Evolutionary conservation across 768 basidiomycete species (phyloP).

Genomic region (Termitomyces sp.): DNA sequence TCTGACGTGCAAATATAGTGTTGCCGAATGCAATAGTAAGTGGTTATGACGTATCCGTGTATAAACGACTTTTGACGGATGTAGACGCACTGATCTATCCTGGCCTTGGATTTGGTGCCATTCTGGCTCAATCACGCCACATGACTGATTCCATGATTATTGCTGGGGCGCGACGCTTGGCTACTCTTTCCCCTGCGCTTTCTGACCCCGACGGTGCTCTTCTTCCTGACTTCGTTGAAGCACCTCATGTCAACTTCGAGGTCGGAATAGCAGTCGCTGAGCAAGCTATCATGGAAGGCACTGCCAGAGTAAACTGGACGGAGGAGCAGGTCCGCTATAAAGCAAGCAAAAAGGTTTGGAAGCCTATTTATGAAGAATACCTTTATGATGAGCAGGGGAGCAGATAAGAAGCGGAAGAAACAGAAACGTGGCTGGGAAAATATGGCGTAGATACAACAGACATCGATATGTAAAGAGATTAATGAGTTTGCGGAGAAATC

Average conservation of each 20-base stretch:
- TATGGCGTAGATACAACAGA: background rate
- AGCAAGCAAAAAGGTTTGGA: constrained; percentile 52
- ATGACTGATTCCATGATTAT: constrained; percentile 89
- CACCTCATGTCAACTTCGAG: constrained; percentile 70
- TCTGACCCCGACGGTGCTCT: constrained; percentile 66
- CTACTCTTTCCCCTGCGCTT: constrained; percentile 68
- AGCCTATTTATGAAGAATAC: constrained; percentile 59
- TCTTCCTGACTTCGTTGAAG: constrained; percentile 71
- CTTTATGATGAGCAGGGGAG: constrained; percentile 52
- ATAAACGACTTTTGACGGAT: constrained; percentile 27
- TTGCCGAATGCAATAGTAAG: constrained; percentile 69
- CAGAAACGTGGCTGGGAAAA: background rate
- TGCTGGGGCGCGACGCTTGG: constrained; percentile 69
- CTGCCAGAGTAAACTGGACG: constrained; percentile 51
- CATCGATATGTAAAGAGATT: background rate
- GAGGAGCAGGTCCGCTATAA: constrained; percentile 49
- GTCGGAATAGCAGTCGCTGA: constrained; percentile 79
- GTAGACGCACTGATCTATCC: constrained; percentile 83
- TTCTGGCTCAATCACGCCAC: constrained; percentile 54
- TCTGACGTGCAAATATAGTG: constrained; percentile 29
- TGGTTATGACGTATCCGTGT: background rate
- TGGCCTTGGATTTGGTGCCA: constrained; percentile 77
- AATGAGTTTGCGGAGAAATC: background rate
- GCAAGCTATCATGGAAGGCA: constrained; percentile 70
- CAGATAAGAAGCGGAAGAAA: background rate